Base-by-base conservation (phyloP, 2,329 filamentous ascomycete species). In the Leptographium procerum region DNA sequence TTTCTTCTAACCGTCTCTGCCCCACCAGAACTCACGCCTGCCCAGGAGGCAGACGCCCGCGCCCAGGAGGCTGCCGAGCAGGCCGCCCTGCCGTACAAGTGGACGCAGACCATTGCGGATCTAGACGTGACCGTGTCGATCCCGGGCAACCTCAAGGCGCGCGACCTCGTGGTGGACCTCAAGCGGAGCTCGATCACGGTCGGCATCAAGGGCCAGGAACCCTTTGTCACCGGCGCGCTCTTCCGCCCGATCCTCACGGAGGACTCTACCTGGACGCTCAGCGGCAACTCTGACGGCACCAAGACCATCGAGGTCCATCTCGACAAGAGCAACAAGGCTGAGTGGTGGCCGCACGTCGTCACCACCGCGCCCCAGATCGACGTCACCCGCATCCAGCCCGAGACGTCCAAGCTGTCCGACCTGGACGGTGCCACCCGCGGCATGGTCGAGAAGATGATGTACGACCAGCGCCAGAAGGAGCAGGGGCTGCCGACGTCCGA, bases 381-480 rank as follows among this genome's bases (percentile, higher is more conserved):
- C 75, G 90, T 95, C 40, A 86, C 86, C 66, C 96, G 96, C 78
- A 97, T 99, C 73, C 83, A 86, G 70, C 94, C 94, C 26, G 94
- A 97, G 75, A 91, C 87, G 70, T 91, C 87, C 69, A 95, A 91
- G 72, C 79, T 99, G 68, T 86, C 88, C 59, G 94, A 99, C 71
- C 77, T 99, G 65, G 92, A 97, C 69, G 94, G 94, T 61, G 88
- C 95, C 79, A 99, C 94, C 57, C 83, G 94, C 63, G 83, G 85
- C 60, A 97, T 99, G 92, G 94, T 99, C 51, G 94, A 99, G 84
- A 99, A 99, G 83, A 99, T 99, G 94, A 99, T 99, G 94, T 99
- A 82, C 68, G 94, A 99, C 76, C 94, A 99, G 79, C 81, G 88
- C 65, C 91, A 97, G 77, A 99, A 99, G 83, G 91, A 97, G 77